Conservation (phyloP, 2,329 filamentous ascomycete genomes). For the Thielaviopsis punctulata region DNA sequence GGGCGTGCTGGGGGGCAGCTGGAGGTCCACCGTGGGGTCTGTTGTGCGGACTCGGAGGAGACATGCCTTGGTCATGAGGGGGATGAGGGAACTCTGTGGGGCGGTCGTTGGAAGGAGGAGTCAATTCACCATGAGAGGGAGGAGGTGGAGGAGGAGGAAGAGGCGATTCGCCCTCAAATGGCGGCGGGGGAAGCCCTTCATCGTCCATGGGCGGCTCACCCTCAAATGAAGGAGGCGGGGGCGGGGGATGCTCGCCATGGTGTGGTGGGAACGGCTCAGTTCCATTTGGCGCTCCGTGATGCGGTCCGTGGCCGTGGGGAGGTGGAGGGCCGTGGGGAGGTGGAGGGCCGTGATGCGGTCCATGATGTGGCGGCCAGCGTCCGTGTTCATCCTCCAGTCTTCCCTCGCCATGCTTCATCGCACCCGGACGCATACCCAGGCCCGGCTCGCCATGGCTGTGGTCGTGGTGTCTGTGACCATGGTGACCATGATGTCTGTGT, state of each 20-base stretch:
- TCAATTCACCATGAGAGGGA: background rate
- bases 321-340: constrained; percentile 1
- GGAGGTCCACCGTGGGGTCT: background rate
- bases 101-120: too few species aligned
- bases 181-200: background rate
- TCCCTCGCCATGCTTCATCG: constrained; percentile 2
- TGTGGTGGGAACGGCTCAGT: background rate
- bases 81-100: background rate
- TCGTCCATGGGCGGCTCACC: background rate
- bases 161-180: background rate
- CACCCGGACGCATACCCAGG: constrained; percentile 7
- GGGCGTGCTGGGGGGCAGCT: background rate
- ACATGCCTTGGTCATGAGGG: background rate
- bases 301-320: background rate
- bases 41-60: background rate
- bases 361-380: background rate
- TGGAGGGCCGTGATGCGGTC: background rate
- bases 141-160: background rate
- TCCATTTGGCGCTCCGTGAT: background rate
- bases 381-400: background rate
- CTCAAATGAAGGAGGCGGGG: background rate
- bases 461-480: constrained; percentile 6
- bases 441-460: constrained; percentile 6
- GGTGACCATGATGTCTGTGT: too few species aligned
- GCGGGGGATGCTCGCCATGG: background rate